These are phyloP conservation scores for Pichia phayaonensis DNA, from an alignment of 805 yeast species.

Conservation along the genomic window DNA sequence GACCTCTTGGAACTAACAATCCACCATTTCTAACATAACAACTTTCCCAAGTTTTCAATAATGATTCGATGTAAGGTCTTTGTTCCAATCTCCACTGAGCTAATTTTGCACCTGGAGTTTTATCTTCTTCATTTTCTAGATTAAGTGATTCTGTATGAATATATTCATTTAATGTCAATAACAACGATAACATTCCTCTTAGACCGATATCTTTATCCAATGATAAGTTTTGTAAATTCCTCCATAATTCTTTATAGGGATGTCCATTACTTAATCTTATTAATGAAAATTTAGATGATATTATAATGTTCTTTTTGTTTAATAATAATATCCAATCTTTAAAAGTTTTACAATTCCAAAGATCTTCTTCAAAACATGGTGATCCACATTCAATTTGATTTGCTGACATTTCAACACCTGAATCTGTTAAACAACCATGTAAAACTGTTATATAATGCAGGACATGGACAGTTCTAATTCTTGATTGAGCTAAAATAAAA, in stretches of 20 bases:
- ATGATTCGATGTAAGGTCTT: conserved; percentile 48
- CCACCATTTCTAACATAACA: conserved; percentile 59
- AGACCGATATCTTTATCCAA: conserved; percentile 36
- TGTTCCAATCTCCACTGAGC: conserved; percentile 60
- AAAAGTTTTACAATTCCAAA: conserved; percentile 49
- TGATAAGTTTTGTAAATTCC: conserved; percentile 37
- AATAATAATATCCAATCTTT: conserved; percentile 44
- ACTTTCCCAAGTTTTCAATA: conserved; percentile 63
- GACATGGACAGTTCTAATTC: conserved; percentile 46
- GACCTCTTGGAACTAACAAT: conserved; percentile 43
- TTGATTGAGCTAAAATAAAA: conserved; percentile 46
- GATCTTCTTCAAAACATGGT: conserved; percentile 49
- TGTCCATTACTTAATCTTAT: conserved; percentile 51
- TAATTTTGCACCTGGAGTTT: conserved; percentile 36
- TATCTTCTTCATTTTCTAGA: conserved; percentile 23
- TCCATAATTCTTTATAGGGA: conserved; percentile 44
- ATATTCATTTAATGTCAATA: conserved; percentile 61
- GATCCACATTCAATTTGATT: conserved; percentile 54
- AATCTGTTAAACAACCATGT: conserved; percentile 38
- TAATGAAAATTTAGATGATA: conserved; percentile 48
- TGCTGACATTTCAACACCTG: conserved; percentile 32
- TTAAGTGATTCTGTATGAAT: conserved; percentile 45
- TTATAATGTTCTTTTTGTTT: conserved; percentile 28
- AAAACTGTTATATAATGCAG: conserved; percentile 43
- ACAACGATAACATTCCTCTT: conserved; percentile 45